These are phyloP conservation scores for Fusarium newnesense DNA, from an alignment of 2,329 filamentous ascomycete species.

Conservation along the genomic window DNA sequence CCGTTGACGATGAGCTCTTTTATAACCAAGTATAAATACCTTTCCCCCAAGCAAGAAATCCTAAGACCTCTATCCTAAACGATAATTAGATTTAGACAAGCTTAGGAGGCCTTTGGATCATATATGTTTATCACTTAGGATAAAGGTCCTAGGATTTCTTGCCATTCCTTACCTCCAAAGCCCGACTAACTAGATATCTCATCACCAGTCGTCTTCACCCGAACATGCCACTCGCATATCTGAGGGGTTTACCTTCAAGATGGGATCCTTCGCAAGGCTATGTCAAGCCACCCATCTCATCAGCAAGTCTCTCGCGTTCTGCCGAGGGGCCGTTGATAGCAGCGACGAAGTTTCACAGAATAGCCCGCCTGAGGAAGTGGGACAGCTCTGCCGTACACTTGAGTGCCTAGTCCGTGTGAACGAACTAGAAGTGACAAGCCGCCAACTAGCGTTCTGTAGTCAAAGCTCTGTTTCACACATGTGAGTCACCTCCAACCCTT, in stretches of 20 bases:
- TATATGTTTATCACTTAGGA: not conserved
- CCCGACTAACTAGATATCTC: rapidly evolving
- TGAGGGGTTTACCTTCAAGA: not conserved
- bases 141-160: not conserved
- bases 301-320: not conserved
- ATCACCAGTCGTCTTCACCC: not conserved
- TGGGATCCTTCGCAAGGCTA: not conserved
- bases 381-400: not conserved
- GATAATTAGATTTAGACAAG: too few relatives aligned
- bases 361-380: not conserved
- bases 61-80: rapidly evolving
- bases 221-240: not conserved
- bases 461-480: not conserved
- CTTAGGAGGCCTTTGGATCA: too few relatives aligned
- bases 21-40: not conserved
- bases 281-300: not conserved
- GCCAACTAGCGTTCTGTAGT: not conserved
- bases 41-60: not conserved
- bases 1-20: not conserved
- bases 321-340: rapidly evolving
- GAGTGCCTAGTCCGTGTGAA: not conserved
- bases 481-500: not conserved
- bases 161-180: rapidly evolving
- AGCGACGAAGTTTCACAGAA: rapidly evolving
- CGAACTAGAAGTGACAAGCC: not conserved